phyloP scores from a whole-genome alignment of 768 basidiomycete genomes.

The Termitomyces heimii region DNA sequence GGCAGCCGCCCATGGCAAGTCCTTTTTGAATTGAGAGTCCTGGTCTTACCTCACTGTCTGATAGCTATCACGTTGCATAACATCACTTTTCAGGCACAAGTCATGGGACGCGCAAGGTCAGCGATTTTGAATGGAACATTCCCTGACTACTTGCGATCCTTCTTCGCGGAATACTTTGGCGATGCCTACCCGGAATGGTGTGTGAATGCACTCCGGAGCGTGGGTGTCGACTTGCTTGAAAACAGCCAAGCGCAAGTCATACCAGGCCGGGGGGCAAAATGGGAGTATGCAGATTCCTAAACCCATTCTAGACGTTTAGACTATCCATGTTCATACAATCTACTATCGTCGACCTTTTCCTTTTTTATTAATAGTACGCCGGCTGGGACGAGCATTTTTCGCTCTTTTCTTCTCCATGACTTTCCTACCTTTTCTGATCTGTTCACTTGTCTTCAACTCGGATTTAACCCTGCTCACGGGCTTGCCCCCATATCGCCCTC shows the following conservation, averaged over 20 bases:
- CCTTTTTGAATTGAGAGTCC: constrained; percentile 9
- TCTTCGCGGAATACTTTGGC: constrained; percentile 77
- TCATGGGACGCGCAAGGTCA: constrained; percentile 82
- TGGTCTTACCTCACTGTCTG: constrained; percentile 7
- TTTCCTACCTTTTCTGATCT: constrained; percentile 77
- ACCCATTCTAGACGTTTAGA: background rate
- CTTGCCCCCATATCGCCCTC: constrained; percentile 54
- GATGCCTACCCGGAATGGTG: constrained; percentile 84
- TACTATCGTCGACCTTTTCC: constrained; percentile 40
- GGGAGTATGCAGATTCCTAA: constrained; percentile 63
- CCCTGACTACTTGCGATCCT: constrained; percentile 68
- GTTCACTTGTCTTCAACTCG: constrained; percentile 83
- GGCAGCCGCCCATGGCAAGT: constrained; percentile 75
- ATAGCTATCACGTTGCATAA: constrained; percentile 81
- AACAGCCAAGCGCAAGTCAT: constrained; percentile 44
- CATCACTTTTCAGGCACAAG: constrained; percentile 76
- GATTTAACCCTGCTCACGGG: constrained; percentile 59
- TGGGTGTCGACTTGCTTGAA: constrained; percentile 78
- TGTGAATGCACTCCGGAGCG: constrained; percentile 74
- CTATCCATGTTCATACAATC: background rate
- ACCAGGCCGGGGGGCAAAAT: constrained; percentile 62
- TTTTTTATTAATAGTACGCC: constrained; percentile 24
- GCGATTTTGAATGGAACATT: constrained; percentile 76
- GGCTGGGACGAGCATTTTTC: constrained; percentile 76
- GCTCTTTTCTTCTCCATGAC: constrained; percentile 56